Percentiles rank a stretch among this genome's conserved stretches.
Evolutionary conservation across 2,329 filamentous ascomycete genomes (phyloP).

Genomic region (Alternaria consortialis): DNA sequence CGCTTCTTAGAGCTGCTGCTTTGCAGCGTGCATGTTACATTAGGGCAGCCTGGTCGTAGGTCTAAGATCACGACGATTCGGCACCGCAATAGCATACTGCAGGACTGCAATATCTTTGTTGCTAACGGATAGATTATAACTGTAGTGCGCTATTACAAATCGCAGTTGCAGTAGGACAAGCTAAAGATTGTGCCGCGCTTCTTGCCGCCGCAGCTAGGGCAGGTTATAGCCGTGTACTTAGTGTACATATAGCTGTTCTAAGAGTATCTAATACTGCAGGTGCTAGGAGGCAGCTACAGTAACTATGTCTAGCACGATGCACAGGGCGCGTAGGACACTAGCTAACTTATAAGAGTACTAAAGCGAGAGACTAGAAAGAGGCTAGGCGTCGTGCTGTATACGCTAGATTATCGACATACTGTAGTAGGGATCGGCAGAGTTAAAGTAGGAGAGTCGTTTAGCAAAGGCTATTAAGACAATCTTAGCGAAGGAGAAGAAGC

Average conservation of each 20-base stretch:
- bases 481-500: conserved; percentile 25
- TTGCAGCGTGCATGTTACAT: conserved; percentile 1
- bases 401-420: conserved; percentile 21
- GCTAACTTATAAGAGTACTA: conserved; percentile 20
- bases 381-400: conserved; percentile 23
- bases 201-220: conserved; percentile 25
- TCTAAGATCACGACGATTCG: conserved; percentile 27
- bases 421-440: conserved; percentile 25
- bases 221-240: conserved; percentile 34
- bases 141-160: conserved; percentile 36
- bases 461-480: conserved; percentile 28
- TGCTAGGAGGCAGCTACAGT: conserved; percentile 13
- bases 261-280: conserved; percentile 25
- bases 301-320: conserved; percentile 19
- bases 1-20: conserved; percentile 1
- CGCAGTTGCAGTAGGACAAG: conserved; percentile 31
- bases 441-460: conserved; percentile 23
- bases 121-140: conserved; percentile 26
- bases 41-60: conserved; percentile 12
- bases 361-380: conserved; percentile 23
- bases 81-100: conserved; percentile 24
- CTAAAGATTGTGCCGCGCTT: conserved; percentile 36
- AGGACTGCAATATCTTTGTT: conserved; percentile 28
- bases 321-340: not conserved
- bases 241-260: conserved; percentile 29